Percentiles rank a stretch among this genome's conserved stretches.
Conservation (phyloP, 225 moss, liverwort and hornwort genomes). For the Bryum argenteum region DNA sequence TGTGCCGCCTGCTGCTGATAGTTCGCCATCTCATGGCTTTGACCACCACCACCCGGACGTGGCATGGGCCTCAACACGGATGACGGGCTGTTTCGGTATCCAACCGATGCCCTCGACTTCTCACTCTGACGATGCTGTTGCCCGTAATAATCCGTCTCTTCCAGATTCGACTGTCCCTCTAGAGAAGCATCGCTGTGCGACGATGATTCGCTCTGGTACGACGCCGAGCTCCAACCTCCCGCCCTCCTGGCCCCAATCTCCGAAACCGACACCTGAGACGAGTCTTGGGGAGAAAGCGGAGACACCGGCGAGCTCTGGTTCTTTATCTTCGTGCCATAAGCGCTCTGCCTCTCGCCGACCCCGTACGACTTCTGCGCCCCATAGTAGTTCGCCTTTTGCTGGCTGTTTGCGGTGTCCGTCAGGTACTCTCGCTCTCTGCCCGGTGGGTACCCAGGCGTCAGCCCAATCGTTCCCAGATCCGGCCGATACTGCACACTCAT, state of each 20-base stretch:
- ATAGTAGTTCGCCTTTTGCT: conserved; percentile 34
- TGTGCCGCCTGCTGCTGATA: conserved; percentile 21
- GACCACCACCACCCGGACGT: conserved; percentile 22
- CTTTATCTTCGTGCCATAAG: conserved; percentile 41
- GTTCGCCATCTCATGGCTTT: conserved; percentile 24
- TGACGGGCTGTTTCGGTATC: conserved; percentile 33
- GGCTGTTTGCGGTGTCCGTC: conserved; percentile 55
- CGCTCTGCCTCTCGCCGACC: conserved; percentile 31
- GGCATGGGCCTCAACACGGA: conserved; percentile 42
- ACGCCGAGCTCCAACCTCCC: conserved; percentile 47
- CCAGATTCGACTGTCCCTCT: conserved; percentile 43
- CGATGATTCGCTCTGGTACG: conserved; percentile 54
- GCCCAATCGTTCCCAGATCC: conserved; percentile 58
- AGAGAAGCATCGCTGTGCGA: conserved; percentile 46
- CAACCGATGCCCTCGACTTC: conserved; percentile 28
- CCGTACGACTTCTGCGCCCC: conserved; percentile 17
- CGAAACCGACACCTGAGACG: conserved; percentile 43
- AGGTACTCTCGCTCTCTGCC: conserved; percentile 47
- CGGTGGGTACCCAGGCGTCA: conserved; percentile 46
- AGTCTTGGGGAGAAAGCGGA: conserved; percentile 56
- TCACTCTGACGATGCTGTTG: conserved; percentile 28
- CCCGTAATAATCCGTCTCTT: conserved; percentile 41
- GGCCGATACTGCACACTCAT: conserved; percentile 73
- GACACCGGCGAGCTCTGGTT: conserved; percentile 54
- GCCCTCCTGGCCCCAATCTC: conserved; percentile 40